phyloP scores from a whole-genome alignment of 2,329 filamentous ascomycete genomes.

The Hymenoscyphus scutula region DNA sequence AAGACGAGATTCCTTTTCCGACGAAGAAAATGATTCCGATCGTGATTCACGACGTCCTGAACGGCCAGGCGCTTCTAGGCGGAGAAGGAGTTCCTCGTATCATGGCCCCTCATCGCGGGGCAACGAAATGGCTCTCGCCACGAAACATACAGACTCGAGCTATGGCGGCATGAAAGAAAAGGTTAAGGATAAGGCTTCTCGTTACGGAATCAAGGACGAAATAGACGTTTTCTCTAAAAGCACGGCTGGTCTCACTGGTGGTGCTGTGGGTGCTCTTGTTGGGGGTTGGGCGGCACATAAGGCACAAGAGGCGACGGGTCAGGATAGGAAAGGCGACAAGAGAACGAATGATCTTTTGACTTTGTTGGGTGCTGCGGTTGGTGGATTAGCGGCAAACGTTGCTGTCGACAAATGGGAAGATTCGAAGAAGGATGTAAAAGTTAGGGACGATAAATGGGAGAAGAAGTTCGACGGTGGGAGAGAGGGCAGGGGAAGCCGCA shows the following conservation, averaged over 20 bases:
- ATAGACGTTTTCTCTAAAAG: constrained; percentile 25
- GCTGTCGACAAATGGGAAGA: constrained; percentile 28
- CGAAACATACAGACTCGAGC: constrained; percentile 10
- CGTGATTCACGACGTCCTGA: neutral
- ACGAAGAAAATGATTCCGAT: neutral
- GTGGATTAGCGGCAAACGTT: constrained; percentile 30
- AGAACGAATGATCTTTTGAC: constrained; percentile 23
- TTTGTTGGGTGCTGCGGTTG: constrained; percentile 30
- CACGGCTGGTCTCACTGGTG: constrained; percentile 22
- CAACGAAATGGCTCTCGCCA: constrained; percentile 6
- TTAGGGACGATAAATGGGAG: constrained; percentile 22
- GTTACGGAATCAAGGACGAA: constrained; percentile 29
- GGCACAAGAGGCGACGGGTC: constrained; percentile 23
- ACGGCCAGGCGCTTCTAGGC: neutral
- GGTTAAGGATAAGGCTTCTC: constrained; percentile 18
- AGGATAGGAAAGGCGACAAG: constrained; percentile 15
- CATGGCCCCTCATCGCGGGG: constrained; percentile 3
- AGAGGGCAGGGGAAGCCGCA: constrained; percentile 8
- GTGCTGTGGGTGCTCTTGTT: constrained; percentile 27
- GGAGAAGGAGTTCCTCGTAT: constrained; percentile 10
- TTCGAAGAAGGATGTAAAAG: constrained; percentile 17
- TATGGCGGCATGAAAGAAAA: constrained; percentile 11
- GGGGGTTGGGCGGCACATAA: constrained; percentile 32
- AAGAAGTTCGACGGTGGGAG: constrained; percentile 15
- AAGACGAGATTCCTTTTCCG: constrained; percentile 5